phyloP scores from a whole-genome alignment of 225 moss, liverwort and hornwort genomes.

The Bryum argenteum region DNA sequence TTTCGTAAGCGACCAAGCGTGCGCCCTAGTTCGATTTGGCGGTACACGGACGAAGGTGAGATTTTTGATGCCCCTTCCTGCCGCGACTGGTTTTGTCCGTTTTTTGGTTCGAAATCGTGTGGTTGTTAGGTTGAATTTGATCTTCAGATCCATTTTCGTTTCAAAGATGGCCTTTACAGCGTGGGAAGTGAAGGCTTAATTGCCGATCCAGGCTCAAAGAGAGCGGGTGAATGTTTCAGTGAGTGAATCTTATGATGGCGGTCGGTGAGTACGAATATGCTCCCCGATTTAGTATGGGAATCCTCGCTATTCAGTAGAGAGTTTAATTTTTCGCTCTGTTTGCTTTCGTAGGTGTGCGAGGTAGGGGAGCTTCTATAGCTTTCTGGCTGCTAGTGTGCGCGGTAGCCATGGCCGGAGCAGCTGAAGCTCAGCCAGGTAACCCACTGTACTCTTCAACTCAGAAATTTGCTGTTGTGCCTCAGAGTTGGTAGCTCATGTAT shows the following conservation, averaged over 20 bases:
- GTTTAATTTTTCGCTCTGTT: conserved; percentile 12
- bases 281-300: not conserved
- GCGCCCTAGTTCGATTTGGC: not conserved
- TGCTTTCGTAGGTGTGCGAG: conserved; percentile 33
- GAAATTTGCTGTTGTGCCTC: not conserved
- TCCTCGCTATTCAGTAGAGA: not conserved
- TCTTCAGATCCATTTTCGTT: not conserved
- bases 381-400: conserved; percentile 29
- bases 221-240: not conserved
- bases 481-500: not conserved
- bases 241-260: conserved; percentile 22
- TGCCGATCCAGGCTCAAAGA: not conserved
- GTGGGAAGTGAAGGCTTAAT: conserved; percentile 11
- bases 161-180: not conserved
- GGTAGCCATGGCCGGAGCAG: conserved; percentile 43
- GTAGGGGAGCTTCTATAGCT: conserved; percentile 27
- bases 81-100: not conserved
- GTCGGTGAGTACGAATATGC: conserved; percentile 16
- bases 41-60: conserved; percentile 23
- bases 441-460: not conserved
- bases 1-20: not conserved
- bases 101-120: not conserved
- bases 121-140: not conserved
- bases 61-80: not conserved
- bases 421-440: conserved; percentile 30